Conservation (phyloP, 306 rosid species). For the Rosa persica region DNA sequence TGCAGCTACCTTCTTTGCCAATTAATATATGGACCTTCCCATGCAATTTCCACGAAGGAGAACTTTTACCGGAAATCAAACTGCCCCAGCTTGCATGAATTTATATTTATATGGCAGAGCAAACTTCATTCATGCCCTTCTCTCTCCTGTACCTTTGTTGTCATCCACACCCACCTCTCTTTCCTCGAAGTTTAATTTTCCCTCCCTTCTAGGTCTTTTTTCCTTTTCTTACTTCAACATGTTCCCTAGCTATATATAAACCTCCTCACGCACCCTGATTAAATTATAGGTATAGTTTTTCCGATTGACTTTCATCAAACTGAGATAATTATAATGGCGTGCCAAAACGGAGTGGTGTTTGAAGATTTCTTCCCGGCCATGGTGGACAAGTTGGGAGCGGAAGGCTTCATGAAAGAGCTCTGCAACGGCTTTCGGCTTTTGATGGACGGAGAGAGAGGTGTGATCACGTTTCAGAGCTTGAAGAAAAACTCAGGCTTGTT, state of each 20-base stretch:
- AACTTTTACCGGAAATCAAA: neutral
- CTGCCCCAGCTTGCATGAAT: neutral
- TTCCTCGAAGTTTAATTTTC: slow-evolving; percentile 27
- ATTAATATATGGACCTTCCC: slow-evolving; percentile 32
- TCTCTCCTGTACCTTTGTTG: slow-evolving; percentile 23
- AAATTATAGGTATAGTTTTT: neutral
- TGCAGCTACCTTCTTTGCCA: neutral
- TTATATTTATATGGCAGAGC: slow-evolving; percentile 6
- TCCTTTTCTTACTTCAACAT: neutral
- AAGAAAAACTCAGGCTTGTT: slow-evolving; percentile 62
- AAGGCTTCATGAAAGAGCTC: slow-evolving; percentile 81
- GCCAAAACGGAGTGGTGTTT: slow-evolving; percentile 42
- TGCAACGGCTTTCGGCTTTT: slow-evolving; percentile 66
- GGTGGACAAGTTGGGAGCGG: slow-evolving; percentile 73
- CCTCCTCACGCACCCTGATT: neutral
- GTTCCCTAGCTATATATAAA: neutral
- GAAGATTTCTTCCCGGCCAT: slow-evolving; percentile 78
- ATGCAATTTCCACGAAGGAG: slow-evolving; percentile 63
- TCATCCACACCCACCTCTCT: slow-evolving; percentile 17
- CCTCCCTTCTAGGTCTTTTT: neutral
- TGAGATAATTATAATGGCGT: slow-evolving; percentile 37
- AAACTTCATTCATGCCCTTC: slow-evolving; percentile 12
- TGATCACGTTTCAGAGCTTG: slow-evolving; percentile 80
- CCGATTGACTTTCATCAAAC: neutral
- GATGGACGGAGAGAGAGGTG: slow-evolving; percentile 59